Conservation (phyloP, 345 rosid species). For the Populus nigra region DNA sequence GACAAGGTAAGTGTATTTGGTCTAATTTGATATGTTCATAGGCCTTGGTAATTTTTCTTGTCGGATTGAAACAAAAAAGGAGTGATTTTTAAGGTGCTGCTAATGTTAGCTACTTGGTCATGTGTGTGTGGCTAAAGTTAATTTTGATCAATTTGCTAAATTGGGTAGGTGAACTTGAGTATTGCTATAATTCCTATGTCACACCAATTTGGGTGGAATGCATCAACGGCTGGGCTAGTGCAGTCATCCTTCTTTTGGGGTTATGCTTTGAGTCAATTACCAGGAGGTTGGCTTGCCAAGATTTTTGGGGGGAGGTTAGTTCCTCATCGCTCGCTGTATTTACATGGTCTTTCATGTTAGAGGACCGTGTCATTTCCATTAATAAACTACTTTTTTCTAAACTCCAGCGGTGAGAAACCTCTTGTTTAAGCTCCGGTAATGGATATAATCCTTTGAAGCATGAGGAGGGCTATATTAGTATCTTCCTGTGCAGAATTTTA, state of each 20-base stretch:
- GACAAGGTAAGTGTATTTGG: conserved; percentile 56
- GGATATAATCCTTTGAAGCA: neutral
- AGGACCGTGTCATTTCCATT: neutral
- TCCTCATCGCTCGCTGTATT: neutral
- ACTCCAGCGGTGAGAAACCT: neutral
- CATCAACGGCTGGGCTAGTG: conserved; percentile 81
- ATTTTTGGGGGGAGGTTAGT: conserved; percentile 90
- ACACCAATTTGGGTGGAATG: conserved; percentile 87
- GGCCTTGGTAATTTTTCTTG: neutral
- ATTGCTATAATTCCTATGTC: conserved; percentile 96
- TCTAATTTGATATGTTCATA: neutral
- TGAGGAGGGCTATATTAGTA: neutral
- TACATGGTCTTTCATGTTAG: neutral
- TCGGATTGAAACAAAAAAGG: neutral
- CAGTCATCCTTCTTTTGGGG: conserved; percentile 98
- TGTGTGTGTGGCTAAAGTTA: neutral
- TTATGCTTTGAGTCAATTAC: conserved; percentile 90
- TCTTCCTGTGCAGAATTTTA: neutral
- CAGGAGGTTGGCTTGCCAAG: conserved; percentile 95
- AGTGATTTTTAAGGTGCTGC: neutral
- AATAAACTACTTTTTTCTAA: neutral
- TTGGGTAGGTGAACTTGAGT: conserved; percentile 83
- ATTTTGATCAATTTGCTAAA: conserved; percentile 3
- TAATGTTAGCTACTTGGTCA: neutral
- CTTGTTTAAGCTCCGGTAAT: neutral